These are phyloP conservation scores for Didymosphaeria variabile DNA, from an alignment of 2,329 filamentous ascomycete species.

Conservation along the genomic window DNA sequence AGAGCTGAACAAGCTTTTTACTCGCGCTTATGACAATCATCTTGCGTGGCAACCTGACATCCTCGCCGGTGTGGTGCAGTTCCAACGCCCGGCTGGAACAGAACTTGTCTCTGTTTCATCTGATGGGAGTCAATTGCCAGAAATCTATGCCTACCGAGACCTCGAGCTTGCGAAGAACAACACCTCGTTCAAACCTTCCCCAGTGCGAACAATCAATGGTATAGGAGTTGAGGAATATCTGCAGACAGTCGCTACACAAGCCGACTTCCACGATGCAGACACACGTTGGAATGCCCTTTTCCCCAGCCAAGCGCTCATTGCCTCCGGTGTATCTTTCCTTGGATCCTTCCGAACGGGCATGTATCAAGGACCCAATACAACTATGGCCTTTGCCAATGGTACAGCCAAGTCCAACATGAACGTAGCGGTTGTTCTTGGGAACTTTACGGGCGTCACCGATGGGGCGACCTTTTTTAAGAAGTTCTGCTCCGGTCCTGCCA, in stretches of 20 bases:
- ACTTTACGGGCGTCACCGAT: conserved; percentile 49
- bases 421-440: conserved; percentile 38
- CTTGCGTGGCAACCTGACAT: conserved; percentile 50
- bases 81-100: conserved; percentile 41
- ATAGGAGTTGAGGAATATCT: conserved; percentile 45
- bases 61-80: conserved; percentile 48
- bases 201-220: conserved; percentile 51
- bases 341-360: conserved; percentile 41
- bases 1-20: conserved; percentile 46
- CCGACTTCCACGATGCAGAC: conserved; percentile 51
- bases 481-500: conserved; percentile 46
- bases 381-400: conserved; percentile 48
- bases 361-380: conserved; percentile 47
- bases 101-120: conserved; percentile 48
- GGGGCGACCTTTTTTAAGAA: conserved; percentile 53
- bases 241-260: conserved; percentile 39
- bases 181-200: conserved; percentile 44
- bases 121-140: conserved; percentile 47
- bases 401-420: conserved; percentile 43
- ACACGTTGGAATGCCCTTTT: conserved; percentile 53
- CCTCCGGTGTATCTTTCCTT: conserved; percentile 37
- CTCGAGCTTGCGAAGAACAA: conserved; percentile 34
- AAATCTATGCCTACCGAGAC: conserved; percentile 49
- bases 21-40: conserved; percentile 53
- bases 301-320: conserved; percentile 43